Evolutionary conservation across 257 asterid species (phyloP), one percentile per base, ranked within the genome.

Genomic region (Nicotiana tomentosiformis): DNA sequence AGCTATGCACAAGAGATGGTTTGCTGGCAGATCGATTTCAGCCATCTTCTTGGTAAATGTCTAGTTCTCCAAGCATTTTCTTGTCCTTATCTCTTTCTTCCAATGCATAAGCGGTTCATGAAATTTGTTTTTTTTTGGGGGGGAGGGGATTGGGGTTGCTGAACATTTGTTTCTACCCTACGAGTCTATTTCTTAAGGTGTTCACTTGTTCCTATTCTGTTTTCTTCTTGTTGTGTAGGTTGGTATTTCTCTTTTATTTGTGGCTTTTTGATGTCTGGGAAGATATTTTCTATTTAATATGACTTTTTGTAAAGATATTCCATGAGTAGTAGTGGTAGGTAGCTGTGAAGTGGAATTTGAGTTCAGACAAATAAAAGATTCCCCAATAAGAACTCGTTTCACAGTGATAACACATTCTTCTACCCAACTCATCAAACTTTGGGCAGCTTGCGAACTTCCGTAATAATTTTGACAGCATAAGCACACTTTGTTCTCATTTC

Each of bases 1-100:
- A 86, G 97, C 97, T 33, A 96, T 96, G 99, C 99, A 96, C 82
- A 90, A 90, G 87, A 85, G 99, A 92, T 94, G 99, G 99, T 96
- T 96, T 90, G 99, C 99, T 82, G 95, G 98, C 32, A 90, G 94
- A 89, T 88, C 90, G 86, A 94, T 96, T 83, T 94, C 99, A 43
- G 99, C 99, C 68, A 96, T 96, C 81, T 96, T 89, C 91, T 86
- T 96, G 99, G 99, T 96, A 94, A 61, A 23, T 26, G 23, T 5
- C 61, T 1, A 49, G 23, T 74, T 46, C 62, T 74, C 16, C 0
- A 7, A 23, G 79, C 79, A 74, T 74, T 46, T 72, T 74, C 14
- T 37, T 7, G 39, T 49, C 23, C 39, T 15, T 15, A 3, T 26
- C 15, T 49, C 35, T 18, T 72, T 74, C 61, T 46, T 46, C 26